Base-by-base conservation (phyloP, 345 rosid species). In the Jatropha curcas region DNA sequence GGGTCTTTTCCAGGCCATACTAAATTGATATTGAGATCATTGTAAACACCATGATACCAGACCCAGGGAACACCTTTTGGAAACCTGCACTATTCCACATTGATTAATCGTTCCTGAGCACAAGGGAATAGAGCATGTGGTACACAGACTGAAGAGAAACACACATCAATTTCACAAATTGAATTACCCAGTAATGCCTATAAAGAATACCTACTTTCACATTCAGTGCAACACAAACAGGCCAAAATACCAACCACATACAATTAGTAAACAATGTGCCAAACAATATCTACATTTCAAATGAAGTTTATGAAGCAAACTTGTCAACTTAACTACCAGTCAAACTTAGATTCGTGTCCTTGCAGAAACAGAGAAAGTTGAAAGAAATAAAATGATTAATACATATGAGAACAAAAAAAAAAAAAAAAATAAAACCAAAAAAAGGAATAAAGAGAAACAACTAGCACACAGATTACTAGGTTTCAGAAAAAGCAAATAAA, bases 1-100 rank as follows among this genome's bases (percentile, higher is more conserved):
- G 79, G 60, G 78, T 94, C 97, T 72, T 90, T 94, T 79, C 98
- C 98, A 0, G 94, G 97, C 88, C 89, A 88, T 9, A 89, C 86
- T 68, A 94, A 75, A 82, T 84, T 86, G 30, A 94, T 76, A 19
- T 68, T 48, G 73, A 94, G 81, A 71, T 88, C 87, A 72, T 85
- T 92, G 84, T 88, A 90, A 64, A 60, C 57, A 73, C 97, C 97
- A 70, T 80, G 82, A 75, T 92, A 94, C 68, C 90, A 78, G 71
- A 92, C 65, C 98, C 98, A 94, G 50, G 97, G 84, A 65, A 89
- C 92, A 27, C 90, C 97, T 79, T 87, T 61, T 11, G 96, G 97
- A 74, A 90, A 94, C 85, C 98, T 94, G 85, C 76, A 77, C 45
- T 27, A 35, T 60, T 14, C 17, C 25, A 37, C 70, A 59, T 20